A percentile compares a stretch with the other conserved stretches of the same genome.
Conservation (phyloP, 169 alveolate species). For the Eimeria falciformis region DNA sequence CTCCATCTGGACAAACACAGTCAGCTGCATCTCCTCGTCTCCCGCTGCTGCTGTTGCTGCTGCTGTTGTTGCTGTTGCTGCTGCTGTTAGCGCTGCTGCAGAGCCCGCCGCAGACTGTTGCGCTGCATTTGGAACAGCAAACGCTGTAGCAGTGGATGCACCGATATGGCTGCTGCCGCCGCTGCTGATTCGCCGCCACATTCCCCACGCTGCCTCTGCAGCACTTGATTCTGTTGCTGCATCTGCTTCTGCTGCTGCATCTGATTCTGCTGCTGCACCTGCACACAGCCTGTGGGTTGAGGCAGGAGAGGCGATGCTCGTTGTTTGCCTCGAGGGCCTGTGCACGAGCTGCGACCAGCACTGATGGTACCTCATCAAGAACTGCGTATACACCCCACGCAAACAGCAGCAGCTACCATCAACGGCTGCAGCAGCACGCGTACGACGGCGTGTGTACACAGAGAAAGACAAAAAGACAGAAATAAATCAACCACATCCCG, state of each 20-base stretch:
- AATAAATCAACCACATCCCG: neutral
- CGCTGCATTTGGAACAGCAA: neutral
- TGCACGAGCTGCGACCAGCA: slow-evolving; percentile 54
- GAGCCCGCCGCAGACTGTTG: too few relatives aligned
- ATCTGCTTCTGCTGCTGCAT: neutral
- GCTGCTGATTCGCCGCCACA: too few relatives aligned
- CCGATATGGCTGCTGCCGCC: neutral
- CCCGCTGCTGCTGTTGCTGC: neutral
- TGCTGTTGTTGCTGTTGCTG: neutral
- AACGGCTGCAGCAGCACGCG: neutral
- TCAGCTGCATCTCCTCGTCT: neutral
- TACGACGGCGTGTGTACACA: too few relatives aligned
- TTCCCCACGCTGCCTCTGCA: too few relatives aligned
- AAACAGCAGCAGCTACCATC: neutral
- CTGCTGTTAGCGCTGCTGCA: neutral
- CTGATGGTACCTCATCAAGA: slow-evolving; percentile 56
- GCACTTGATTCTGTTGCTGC: too few relatives aligned
- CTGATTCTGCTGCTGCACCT: neutral
- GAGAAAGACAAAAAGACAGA: neutral
- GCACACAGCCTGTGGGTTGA: neutral
- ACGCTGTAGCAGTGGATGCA: neutral
- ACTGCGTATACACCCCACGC: slow-evolving; percentile 1
- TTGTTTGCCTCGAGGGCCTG: neutral
- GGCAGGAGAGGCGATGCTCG: neutral
- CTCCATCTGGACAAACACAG: slow-evolving; percentile 34